A percentile compares a stretch with the other conserved stretches of the same genome.
Evolutionary conservation across 306 rosid species (phyloP).

Genomic region (Castanospermum australe): DNA sequence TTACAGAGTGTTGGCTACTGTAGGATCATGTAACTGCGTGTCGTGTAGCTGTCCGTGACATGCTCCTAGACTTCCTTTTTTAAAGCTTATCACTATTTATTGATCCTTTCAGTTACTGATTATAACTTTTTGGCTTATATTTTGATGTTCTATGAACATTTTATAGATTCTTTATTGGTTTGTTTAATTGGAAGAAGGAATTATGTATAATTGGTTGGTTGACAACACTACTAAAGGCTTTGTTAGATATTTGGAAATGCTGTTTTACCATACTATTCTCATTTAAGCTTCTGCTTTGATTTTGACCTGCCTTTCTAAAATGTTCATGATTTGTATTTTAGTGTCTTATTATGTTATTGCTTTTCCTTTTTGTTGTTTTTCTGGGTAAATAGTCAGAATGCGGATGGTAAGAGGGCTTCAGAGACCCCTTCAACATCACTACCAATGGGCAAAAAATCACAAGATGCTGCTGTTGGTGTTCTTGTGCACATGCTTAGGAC

Average conservation of each 20-base stretch:
- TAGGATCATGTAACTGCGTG: neutral
- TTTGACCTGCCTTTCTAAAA: neutral
- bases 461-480: conserved; percentile 87
- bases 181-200: conserved; percentile 21
- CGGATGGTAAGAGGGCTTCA: conserved; percentile 33
- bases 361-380: conserved; percentile 16
- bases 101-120: neutral
- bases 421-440: conserved; percentile 46
- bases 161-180: neutral
- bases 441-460: conserved; percentile 59
- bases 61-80: neutral
- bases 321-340: conserved; percentile 10
- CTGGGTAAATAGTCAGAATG: conserved; percentile 46
- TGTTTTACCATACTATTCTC: neutral
- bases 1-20: neutral
- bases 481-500: conserved; percentile 82
- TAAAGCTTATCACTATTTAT: neutral
- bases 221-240: neutral
- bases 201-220: neutral
- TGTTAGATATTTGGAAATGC: conserved; percentile 23
- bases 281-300: neutral
- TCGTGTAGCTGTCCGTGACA: neutral
- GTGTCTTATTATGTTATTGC: conserved; percentile 16
- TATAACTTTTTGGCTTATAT: neutral
- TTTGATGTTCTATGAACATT: neutral